These are phyloP conservation scores for Passiflora organensis DNA, from an alignment of 345 rosid species.

Conservation along the genomic window DNA sequence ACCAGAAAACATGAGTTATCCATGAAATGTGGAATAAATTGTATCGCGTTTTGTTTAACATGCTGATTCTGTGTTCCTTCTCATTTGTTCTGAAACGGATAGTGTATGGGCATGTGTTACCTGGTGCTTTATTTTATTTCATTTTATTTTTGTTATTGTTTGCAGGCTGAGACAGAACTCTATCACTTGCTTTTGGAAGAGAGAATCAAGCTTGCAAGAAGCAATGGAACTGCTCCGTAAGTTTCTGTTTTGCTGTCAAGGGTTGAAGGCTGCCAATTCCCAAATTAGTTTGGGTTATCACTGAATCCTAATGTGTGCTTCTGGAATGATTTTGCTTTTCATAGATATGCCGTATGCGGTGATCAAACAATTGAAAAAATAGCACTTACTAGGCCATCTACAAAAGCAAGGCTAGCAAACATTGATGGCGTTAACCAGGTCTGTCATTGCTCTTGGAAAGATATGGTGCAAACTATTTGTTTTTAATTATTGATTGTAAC, in stretches of 20 bases:
- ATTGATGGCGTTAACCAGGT: conserved; percentile 54
- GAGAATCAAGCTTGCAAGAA: conserved; percentile 42
- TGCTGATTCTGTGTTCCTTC: no score
- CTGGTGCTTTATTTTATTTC: neutral
- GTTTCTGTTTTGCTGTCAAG: conserved; percentile 17
- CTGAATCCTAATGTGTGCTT: conserved; percentile 1
- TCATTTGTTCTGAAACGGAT: neutral
- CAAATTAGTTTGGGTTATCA: neutral
- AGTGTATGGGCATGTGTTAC: neutral
- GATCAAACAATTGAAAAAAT: conserved; percentile 41
- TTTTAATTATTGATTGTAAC: no score
- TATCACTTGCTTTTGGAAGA: conserved; percentile 41
- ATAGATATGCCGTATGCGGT: conserved; percentile 43
- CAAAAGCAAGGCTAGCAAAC: conserved; percentile 46
- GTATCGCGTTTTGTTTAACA: no score
- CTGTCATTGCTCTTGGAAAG: neutral
- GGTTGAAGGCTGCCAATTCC: conserved; percentile 2
- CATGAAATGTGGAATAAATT: no score
- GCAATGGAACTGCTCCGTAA: conserved; percentile 50
- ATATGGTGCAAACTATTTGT: no score
- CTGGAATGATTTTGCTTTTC: conserved; percentile 5
- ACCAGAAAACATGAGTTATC: no score
- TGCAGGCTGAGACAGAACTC: conserved; percentile 36
- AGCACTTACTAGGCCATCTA: conserved; percentile 38
- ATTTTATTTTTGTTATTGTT: conserved; percentile 1